Evolutionary conservation across 805 yeast species (phyloP), one percentile per base, ranked within the genome.

Genomic region (Alloascoidea hylecoeti): DNA sequence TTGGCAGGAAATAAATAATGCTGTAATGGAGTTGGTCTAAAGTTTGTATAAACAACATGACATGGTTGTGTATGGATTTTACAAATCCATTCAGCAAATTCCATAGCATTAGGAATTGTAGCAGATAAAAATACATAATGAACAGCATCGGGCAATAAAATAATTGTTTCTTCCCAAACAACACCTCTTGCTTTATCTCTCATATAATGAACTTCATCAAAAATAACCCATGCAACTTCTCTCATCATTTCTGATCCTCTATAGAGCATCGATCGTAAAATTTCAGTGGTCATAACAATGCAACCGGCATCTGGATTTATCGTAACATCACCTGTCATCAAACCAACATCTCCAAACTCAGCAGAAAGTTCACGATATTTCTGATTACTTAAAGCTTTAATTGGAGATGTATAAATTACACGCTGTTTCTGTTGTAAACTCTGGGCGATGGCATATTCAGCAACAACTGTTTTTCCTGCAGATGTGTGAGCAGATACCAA

Each of bases 121-220:
- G 97, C 97, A 12, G 96, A 86, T 45, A 89, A 61, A 50, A 89
- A 83, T 2, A 89, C 96, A 51, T 88, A 85, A 46, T 82, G 89
- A 14, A 92, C 96, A 64, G 88, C 88, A 49, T 94, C 96, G 3
- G 99, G 99, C 34, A 92, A 66, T 53, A 92, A 64, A 41, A 92
- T 92, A 46, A 92, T 89, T 13, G 97, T 89, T 59, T 92, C 99
- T 61, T 92, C 99, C 99, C 99, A 92, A 27, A 92, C 98, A 38
- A 92, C 99, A 57, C 99, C 99, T 62, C 99, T 76, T 47, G 86
- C 92, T 49, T 85, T 80, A 57, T 92, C 99, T 62, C 96, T 78
- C 94, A 92, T 92, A 60, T 92, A 92, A 62, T 92, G 99, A 35
- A 92, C 96, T 57, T 92, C 99, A 59, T 92, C 99, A 47, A 92